These are phyloP conservation scores for Aspergillus pseudotamarii DNA, from an alignment of 2,329 filamentous ascomycete species.

Conservation along the genomic window DNA sequence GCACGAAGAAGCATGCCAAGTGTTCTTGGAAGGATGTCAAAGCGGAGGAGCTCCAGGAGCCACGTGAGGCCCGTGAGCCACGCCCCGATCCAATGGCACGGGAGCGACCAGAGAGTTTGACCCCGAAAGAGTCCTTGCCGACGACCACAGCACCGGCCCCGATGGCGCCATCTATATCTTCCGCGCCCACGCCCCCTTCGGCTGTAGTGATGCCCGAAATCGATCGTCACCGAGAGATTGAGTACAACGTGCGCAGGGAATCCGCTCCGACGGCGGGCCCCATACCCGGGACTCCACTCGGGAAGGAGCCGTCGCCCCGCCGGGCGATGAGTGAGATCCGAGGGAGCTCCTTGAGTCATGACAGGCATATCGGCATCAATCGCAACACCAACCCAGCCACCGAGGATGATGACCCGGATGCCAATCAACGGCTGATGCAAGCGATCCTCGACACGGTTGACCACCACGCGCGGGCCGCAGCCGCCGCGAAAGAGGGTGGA, in stretches of 20 bases:
- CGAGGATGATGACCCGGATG: slow-evolving; percentile 42
- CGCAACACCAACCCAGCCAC: slow-evolving; percentile 16
- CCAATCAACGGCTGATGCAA: slow-evolving; percentile 44
- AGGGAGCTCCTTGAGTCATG: slow-evolving; percentile 22
- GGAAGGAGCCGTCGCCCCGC: slow-evolving; percentile 34
- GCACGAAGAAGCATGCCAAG: slow-evolving; percentile 87
- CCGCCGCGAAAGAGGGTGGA: slow-evolving; percentile 33
- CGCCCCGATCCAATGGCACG: slow-evolving; percentile 22
- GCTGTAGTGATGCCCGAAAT: neutral
- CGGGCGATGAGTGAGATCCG: slow-evolving; percentile 44
- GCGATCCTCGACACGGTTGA: slow-evolving; percentile 47
- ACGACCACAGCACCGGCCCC: slow-evolving; percentile 12
- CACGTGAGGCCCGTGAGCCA: slow-evolving; percentile 54
- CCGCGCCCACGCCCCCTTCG: neutral
- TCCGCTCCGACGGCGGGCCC: slow-evolving; percentile 26
- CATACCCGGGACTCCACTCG: slow-evolving; percentile 25
- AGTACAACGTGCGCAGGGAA: slow-evolving; percentile 21
- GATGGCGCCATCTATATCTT: neutral
- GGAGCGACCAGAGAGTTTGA: slow-evolving; percentile 19
- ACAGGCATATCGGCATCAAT: slow-evolving; percentile 24
- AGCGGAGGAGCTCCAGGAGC: slow-evolving; percentile 63
- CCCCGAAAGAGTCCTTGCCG: slow-evolving; percentile 13
- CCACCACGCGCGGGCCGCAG: slow-evolving; percentile 39
- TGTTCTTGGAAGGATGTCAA: slow-evolving; percentile 84
- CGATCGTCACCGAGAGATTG: slow-evolving; percentile 5